A percentile compares a stretch with the other conserved stretches of the same genome.
Conservation (phyloP, 2,329 filamentous ascomycete species). For the Thermoascus crustaceus region DNA sequence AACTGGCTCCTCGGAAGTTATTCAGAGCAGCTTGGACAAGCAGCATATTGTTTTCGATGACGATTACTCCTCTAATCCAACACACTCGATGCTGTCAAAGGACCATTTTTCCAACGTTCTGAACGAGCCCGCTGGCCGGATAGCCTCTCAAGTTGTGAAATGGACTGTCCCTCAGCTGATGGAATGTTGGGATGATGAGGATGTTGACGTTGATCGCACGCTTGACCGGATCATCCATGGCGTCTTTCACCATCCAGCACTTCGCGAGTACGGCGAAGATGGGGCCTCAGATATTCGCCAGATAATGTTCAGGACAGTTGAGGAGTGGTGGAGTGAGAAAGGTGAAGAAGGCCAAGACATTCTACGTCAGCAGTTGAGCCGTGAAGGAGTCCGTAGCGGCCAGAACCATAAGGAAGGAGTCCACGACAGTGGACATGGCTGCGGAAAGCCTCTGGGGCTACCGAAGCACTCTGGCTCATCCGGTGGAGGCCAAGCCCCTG, state of each 20-base stretch:
- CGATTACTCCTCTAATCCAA: conserved; percentile 68
- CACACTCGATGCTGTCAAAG: conserved; percentile 92
- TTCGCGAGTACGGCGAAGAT: conserved; percentile 61
- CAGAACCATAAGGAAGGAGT: conserved; percentile 83
- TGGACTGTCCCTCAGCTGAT: conserved; percentile 90
- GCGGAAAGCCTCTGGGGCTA: conserved; percentile 70
- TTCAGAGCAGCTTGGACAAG: conserved; percentile 72
- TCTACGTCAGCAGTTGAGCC: conserved; percentile 66
- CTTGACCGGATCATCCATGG: conserved; percentile 71
- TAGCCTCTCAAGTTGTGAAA: conserved; percentile 67
- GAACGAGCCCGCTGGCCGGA: conserved; percentile 79
- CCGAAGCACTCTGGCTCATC: conserved; percentile 44
- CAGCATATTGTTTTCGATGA: conserved; percentile 83
- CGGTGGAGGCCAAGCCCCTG: conserved; percentile 11
- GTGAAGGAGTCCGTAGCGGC: conserved; percentile 66
- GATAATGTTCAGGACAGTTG: conserved; percentile 70
- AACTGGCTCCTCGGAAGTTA: conserved; percentile 79
- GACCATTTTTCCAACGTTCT: conserved; percentile 89
- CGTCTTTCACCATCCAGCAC: conserved; percentile 81
- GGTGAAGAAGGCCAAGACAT: conserved; percentile 54
- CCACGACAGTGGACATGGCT: conserved; percentile 76
- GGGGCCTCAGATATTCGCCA: conserved; percentile 63
- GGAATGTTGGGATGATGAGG: conserved; percentile 74
- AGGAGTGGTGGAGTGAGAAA: conserved; percentile 73
- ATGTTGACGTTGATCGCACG: conserved; percentile 58